Evolutionary conservation across 1,139 yeast species (phyloP), one percentile per base, ranked within the genome.

Genomic region (Yamadazyma mexicana): DNA sequence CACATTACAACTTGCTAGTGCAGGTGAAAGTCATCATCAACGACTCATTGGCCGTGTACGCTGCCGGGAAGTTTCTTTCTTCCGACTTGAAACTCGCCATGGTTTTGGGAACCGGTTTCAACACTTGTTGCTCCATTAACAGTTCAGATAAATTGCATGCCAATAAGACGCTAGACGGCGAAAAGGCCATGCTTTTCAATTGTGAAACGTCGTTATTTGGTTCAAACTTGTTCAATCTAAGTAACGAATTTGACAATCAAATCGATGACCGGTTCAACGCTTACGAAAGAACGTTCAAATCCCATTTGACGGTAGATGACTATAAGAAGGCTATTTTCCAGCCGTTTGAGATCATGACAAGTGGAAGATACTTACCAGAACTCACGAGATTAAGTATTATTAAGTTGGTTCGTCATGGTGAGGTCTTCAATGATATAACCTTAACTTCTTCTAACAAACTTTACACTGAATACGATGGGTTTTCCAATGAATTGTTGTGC

Each of bases 321-420:
- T 64, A 64, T 3, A 31, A 31, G 3, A 50, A 57, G 15, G 54
- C 58, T 8, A 60, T 75, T 29, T 73, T 75, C 51, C 83, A 79
- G 52, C 84, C 84, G 1, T 58, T 70, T 33, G 84, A 79, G 52
- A 59, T 74, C 43, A 61, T 77, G 64, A 69, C 79, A 28, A 65
- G 79, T 35, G 84, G 83, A 1, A 61, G 83, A 48, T 79, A 79
- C 54, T 61, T 79, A 38, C 77, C 80, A 9, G 84, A 79, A 50
- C 55, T 77, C 41, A 58, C 73, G 5, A 59, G 83, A 35, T 57
- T 73, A 40, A 66, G 66, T 2, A 40, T 76, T 31, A 51, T 62
- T 23, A 73, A 68, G 34, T 51, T 70, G 47, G 52, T 64, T 27
- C 55, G 56, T 2, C 45, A 47, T 5, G 48, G 55, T 5, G 70